Percentiles rank a stretch among this genome's conserved stretches.
Conservation (phyloP, 2,329 filamentous ascomycete species). For the Penicillium sp. region DNA sequence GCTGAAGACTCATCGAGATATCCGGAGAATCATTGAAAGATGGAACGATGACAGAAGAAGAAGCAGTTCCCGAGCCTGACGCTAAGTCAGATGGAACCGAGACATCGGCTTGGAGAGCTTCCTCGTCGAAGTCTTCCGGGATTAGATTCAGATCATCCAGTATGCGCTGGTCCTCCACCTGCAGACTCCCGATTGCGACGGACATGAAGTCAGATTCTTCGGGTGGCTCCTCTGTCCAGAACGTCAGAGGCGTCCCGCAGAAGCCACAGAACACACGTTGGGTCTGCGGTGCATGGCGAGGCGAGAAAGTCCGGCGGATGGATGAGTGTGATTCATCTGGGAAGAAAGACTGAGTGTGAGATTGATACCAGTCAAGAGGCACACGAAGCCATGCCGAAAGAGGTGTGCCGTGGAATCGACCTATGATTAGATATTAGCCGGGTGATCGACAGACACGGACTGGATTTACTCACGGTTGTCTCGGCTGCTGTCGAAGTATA, state of each 20-base stretch:
- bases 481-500: constrained; percentile 72
- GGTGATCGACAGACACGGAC: constrained; percentile 7
- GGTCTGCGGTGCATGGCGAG: constrained; percentile 56
- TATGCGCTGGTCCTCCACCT: constrained; percentile 66
- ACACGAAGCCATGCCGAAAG: constrained; percentile 80
- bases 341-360: constrained; percentile 70
- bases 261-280: constrained; percentile 86
- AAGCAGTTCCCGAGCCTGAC: constrained; percentile 7
- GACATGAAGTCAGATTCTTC: constrained; percentile 76
- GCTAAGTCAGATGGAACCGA: constrained; percentile 9
- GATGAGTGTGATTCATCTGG: constrained; percentile 69
- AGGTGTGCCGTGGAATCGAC: constrained; percentile 66
- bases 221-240: constrained; percentile 73
- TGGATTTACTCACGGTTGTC: constrained; percentile 65
- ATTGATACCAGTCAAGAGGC: constrained; percentile 77
- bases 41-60: constrained; percentile 25
- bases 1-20: constrained; percentile 38
- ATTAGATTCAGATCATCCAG: constrained; percentile 75
- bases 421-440: constrained; percentile 37
- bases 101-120: constrained; percentile 16
- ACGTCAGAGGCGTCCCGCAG: constrained; percentile 81
- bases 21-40: constrained; percentile 18
- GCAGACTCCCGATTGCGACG: constrained; percentile 75
- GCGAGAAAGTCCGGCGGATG: constrained; percentile 68
- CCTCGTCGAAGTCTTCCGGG: constrained; percentile 49